Conservation (phyloP, 2,329 filamentous ascomycete genomes). For the Aspergillus melleus region DNA sequence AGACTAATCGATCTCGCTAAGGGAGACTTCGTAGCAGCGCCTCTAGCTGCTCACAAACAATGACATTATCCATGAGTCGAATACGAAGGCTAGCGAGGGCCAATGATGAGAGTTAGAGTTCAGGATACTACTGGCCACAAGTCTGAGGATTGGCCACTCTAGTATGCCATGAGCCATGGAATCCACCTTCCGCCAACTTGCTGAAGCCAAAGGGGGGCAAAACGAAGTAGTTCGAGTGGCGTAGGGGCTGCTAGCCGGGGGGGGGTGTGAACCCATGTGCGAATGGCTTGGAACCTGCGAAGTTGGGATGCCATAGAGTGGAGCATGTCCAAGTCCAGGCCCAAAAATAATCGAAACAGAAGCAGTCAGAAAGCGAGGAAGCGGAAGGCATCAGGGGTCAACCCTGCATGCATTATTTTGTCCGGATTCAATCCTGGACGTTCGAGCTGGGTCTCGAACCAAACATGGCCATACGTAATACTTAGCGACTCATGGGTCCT, state of each 20-base stretch:
- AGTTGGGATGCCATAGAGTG: neutral
- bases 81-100: conserved; percentile 2
- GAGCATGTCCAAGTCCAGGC: neutral
- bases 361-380: neutral
- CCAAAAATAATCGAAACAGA: neutral
- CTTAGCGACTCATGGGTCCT: neutral
- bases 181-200: neutral
- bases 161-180: neutral
- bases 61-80: neutral
- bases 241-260: neutral
- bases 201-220: conserved; percentile 9
- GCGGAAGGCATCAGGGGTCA: neutral
- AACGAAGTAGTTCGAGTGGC: conserved; percentile 3
- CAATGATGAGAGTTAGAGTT: conserved; percentile 6
- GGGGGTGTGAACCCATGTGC: conserved; percentile 1
- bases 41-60: conserved; percentile 6
- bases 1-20: conserved; percentile 10
- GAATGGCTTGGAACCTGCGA: conserved; percentile 1
- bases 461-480: neutral
- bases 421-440: neutral
- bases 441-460: conserved; percentile 8
- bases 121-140: neutral
- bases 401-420: neutral
- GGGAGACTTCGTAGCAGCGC: conserved; percentile 8
- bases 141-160: neutral